These are phyloP conservation scores for Pseudonitzschia multistriata DNA, from an alignment of 108 stramenopile species.

Conservation along the genomic window DNA sequence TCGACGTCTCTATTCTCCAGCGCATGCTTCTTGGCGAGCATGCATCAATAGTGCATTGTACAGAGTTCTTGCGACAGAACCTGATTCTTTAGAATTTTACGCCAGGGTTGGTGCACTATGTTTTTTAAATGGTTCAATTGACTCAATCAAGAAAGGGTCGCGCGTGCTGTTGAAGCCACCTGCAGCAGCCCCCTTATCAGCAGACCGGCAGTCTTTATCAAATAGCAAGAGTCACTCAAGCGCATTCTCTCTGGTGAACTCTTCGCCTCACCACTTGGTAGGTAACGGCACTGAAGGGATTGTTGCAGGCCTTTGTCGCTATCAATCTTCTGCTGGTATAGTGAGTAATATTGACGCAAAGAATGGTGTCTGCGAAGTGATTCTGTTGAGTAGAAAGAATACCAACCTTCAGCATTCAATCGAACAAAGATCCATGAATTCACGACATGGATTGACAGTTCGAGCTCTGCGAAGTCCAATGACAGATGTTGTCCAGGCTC, in stretches of 20 bases:
- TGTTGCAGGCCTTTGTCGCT: conserved; percentile 65
- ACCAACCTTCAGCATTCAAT: neutral
- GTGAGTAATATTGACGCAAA: conserved; percentile 70
- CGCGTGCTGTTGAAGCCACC: conserved; percentile 70
- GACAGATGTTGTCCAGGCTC: conserved; percentile 53
- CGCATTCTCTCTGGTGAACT: conserved; percentile 14
- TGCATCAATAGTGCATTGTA: conserved; percentile 27
- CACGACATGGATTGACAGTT: conserved; percentile 40
- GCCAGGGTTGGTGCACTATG: conserved; percentile 45
- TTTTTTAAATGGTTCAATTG: conserved; percentile 68
- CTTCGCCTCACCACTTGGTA: conserved; percentile 48
- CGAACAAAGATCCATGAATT: neutral
- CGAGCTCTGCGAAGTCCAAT: conserved; percentile 66
- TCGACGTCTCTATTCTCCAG: conserved; percentile 50
- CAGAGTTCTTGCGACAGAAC: neutral
- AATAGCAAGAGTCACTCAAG: conserved; percentile 35
- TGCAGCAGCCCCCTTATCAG: conserved; percentile 53
- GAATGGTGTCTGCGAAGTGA: conserved; percentile 73
- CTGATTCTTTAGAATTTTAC: neutral
- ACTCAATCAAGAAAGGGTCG: conserved; percentile 38
- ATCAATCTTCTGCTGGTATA: conserved; percentile 60
- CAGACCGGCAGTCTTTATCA: conserved; percentile 26
- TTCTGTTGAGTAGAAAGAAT: conserved; percentile 40
- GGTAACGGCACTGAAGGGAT: conserved; percentile 76
- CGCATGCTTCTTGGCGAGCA: conserved; percentile 29